Evolutionary conservation across 2,329 filamentous ascomycete genomes (phyloP), one percentile per base, ranked within the genome.

Genomic region (Penicillium sp.): DNA sequence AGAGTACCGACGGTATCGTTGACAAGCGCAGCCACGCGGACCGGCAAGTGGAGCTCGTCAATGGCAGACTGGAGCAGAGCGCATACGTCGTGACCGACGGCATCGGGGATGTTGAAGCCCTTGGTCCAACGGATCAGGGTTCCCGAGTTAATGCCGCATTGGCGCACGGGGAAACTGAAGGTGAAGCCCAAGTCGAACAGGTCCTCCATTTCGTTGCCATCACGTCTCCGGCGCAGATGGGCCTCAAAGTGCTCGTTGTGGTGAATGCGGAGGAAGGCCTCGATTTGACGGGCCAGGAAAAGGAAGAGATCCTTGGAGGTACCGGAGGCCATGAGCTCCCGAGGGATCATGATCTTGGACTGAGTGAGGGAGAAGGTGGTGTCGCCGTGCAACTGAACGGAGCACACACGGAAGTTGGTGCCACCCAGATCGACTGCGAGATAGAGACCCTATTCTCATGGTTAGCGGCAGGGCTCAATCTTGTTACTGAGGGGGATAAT

Each of bases 351-450:
- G 60, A 96, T 91, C 81, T 98, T 98, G 80, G 88, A 92, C 82
- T 92, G 96, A 57, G 91, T 96, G 71, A 98, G 87, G 78, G 91
- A 92, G 83, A 97, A 98, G 60, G 93, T 97, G 71, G 90, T 93
- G 81, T 98, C 92, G 73, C 95, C 95, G 76, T 97, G 93, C 64
- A 99, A 85, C 70, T 91, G 87, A 73, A 99, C 91, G 47, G 94
- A 97, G 82, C 95, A 99, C 73, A 99, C 95, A 71, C 95, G 91
- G 80, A 98, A 97, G 82, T 99, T 99, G 67, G 95, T 99, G 72
- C 95, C 95, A 65, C 95, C 95, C n/a, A 99, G 86, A 75, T 99
- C 95, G 67, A 99, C 93, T 42, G 95, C 94, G 75, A 99, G 88
- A 81, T 97, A 99, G 42, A 97, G 84, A 53, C 95, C 95, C 92